Conservation (phyloP, 129 eudicot genomes). For the Artemisia tridentata region DNA sequence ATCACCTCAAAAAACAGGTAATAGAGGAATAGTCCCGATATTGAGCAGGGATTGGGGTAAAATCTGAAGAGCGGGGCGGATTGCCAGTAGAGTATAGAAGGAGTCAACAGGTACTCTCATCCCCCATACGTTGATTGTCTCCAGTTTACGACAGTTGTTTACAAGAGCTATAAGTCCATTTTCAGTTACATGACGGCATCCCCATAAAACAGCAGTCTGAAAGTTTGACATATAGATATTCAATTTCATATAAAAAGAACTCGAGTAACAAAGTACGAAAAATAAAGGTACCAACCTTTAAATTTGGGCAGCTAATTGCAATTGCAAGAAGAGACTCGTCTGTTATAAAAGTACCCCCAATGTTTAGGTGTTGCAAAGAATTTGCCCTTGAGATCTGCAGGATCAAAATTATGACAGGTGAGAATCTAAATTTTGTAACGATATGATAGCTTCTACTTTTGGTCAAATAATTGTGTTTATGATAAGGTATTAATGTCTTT, state of each 20-base stretch:
- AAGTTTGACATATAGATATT: conserved; percentile 11
- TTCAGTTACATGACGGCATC: conserved; percentile 91
- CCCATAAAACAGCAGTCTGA: conserved; percentile 80
- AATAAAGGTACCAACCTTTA: conserved; percentile 51
- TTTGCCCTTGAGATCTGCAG: conserved; percentile 74
- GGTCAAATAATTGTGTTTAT: neutral
- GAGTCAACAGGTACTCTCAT: conserved; percentile 75
- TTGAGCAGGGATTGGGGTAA: conserved; percentile 55
- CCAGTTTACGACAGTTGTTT: conserved; percentile 64
- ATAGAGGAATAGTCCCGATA: conserved; percentile 37
- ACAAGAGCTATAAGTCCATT: conserved; percentile 75
- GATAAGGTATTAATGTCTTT: neutral
- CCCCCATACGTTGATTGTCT: conserved; percentile 86
- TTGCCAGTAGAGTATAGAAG: conserved; percentile 53
- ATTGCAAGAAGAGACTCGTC: conserved; percentile 81
- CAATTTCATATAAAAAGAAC: neutral
- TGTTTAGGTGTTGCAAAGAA: conserved; percentile 77
- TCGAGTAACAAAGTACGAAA: neutral
- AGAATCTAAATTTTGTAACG: too few relatives aligned
- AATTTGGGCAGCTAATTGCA: conserved; percentile 69
- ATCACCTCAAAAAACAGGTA: conserved; percentile 44
- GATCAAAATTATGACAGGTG: neutral
- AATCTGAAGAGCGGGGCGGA: conserved; percentile 88
- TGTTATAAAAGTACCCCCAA: conserved; percentile 93
- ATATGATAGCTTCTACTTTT: neutral